Conservation (phyloP, 345 rosid genomes). For the Firmiana major region DNA sequence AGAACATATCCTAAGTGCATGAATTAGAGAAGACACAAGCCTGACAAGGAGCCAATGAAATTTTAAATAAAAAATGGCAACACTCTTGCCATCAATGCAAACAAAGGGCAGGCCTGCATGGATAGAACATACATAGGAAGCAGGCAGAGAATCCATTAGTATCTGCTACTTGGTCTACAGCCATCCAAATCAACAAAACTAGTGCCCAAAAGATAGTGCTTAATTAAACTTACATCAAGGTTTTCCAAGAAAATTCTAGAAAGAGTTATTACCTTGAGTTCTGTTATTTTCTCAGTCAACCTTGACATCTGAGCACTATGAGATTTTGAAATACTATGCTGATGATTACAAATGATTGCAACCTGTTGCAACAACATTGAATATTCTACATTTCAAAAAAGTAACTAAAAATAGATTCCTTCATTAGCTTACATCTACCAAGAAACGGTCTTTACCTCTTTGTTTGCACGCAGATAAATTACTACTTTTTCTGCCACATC, state of each 20-base stretch:
- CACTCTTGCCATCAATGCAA: not conserved
- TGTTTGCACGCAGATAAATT: constrained; percentile 84
- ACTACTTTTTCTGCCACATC: constrained; percentile 69
- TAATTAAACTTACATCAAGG: not conserved
- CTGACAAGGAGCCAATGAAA: not conserved
- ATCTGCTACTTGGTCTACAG: not conserved
- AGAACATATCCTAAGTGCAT: not conserved
- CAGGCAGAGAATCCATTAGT: too few species aligned
- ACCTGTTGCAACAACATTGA: constrained; percentile 50
- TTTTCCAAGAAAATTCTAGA: not conserved
- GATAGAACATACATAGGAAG: not conserved
- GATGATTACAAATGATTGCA: constrained; percentile 98
- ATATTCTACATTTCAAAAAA: not conserved
- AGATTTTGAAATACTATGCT: constrained; percentile 79
- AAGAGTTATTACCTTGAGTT: constrained; percentile 54
- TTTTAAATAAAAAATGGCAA: not conserved
- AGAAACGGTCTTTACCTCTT: constrained; percentile 52
- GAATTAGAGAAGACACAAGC: not conserved
- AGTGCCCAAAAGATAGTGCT: not conserved
- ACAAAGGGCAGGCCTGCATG: not conserved
- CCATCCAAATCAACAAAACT: too few species aligned
- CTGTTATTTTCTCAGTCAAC: constrained; percentile 70
- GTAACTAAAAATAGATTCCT: not conserved
- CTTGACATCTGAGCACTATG: constrained; percentile 77
- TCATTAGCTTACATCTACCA: not conserved